phyloP scores from a whole-genome alignment of 768 basidiomycete species.

The Phlebiopsis gigantea region DNA sequence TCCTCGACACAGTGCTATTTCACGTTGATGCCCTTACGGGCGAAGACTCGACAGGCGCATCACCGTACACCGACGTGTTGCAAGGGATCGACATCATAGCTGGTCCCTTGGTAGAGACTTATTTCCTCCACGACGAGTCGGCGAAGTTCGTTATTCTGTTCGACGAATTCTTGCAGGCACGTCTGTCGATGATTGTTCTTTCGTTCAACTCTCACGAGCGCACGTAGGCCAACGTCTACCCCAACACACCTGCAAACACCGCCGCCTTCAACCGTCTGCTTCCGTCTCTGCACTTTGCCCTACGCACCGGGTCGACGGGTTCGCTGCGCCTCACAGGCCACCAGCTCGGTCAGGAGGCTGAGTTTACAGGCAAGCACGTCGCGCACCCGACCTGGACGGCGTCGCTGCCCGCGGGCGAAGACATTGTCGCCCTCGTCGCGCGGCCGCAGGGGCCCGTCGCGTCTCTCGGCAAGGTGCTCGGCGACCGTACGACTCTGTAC shows the following conservation, averaged over 20 bases:
- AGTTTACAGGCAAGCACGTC: conserved; percentile 40
- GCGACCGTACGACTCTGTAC: conserved; percentile 84
- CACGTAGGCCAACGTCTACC: conserved; percentile 58
- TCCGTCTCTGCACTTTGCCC: conserved; percentile 48
- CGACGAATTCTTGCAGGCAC: conserved; percentile 73
- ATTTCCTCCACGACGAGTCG: conserved; percentile 37
- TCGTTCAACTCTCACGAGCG: background rate
- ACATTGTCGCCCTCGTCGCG: conserved; percentile 46
- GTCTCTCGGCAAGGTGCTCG: conserved; percentile 77
- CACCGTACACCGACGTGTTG: conserved; percentile 33
- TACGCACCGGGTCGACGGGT: conserved; percentile 39
- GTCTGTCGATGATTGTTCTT: conserved; percentile 13
- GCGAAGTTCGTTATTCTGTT: conserved; percentile 57
- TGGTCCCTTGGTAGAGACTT: conserved; percentile 56
- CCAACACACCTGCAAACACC: conserved; percentile 44
- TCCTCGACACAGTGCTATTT: conserved; percentile 70
- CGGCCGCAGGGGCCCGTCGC: conserved; percentile 53
- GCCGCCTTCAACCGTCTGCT: conserved; percentile 40
- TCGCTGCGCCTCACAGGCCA: conserved; percentile 53
- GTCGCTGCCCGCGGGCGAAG: conserved; percentile 50
- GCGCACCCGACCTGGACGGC: conserved; percentile 66
- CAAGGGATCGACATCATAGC: conserved; percentile 58
- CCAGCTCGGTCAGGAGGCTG: conserved; percentile 37
- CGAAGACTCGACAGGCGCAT: conserved; percentile 35
- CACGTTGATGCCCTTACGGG: conserved; percentile 78